Evolutionary conservation across 331 rosid species (phyloP).

Genomic region (Phaseolus coccineus): DNA sequence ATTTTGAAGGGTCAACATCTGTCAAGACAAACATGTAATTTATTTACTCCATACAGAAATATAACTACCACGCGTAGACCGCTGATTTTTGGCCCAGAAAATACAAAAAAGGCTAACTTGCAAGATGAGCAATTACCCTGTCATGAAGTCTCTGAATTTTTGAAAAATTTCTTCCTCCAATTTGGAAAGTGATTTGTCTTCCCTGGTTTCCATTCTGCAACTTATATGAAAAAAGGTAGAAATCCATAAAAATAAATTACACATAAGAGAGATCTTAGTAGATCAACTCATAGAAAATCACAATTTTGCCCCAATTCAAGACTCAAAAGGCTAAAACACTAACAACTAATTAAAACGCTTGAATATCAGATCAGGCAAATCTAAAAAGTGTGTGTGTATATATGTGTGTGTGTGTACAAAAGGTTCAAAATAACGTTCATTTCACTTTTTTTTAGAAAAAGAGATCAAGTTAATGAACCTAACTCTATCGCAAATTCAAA

Average conservation of each 20-base stretch:
- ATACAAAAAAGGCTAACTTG: background rate
- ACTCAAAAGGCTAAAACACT: too few species aligned
- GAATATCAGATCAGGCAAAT: too few species aligned
- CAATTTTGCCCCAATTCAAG: too few species aligned
- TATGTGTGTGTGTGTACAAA: too few species aligned
- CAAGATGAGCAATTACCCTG: conserved; percentile 53
- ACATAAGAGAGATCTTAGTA: background rate
- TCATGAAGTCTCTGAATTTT: conserved; percentile 66
- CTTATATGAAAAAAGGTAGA: background rate
- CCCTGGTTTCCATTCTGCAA: conserved; percentile 53
- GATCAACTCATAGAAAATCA: too few species aligned
- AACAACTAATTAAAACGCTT: too few species aligned
- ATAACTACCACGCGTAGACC: background rate
- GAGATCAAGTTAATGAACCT: too few species aligned
- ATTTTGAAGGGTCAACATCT: background rate
- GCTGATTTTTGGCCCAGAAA: background rate
- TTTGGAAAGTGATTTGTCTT: conserved; percentile 45
- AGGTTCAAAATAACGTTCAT: too few species aligned
- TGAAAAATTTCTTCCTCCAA: conserved; percentile 43
- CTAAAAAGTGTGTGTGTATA: too few species aligned
- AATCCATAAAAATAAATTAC: background rate
- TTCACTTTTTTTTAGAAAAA: too few species aligned
- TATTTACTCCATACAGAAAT: conserved; percentile 4
- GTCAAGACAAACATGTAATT: background rate
- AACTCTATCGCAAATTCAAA: too few species aligned